Percentiles rank a stretch among this genome's conserved stretches.
Conservation (phyloP, 371 early-diverging fungal genomes). For the Batrachochytrium dendrobatidis region DNA sequence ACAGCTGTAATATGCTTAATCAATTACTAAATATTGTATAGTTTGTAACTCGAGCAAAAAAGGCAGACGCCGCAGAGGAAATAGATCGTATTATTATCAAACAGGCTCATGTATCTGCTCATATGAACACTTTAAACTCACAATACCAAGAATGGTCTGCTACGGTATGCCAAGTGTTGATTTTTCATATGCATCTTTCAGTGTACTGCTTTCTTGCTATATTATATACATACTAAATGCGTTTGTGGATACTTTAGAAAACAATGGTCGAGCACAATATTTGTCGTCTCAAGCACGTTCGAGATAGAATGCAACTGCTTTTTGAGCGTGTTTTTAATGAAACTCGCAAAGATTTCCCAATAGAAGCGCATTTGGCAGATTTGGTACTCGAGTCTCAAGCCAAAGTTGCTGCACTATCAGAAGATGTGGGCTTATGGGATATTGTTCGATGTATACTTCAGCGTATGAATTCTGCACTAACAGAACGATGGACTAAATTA, state of each 20-base stretch:
- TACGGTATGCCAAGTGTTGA: no score
- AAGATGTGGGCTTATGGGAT: neutral
- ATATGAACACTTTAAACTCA: neutral
- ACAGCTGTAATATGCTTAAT: no score
- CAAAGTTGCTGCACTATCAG: neutral
- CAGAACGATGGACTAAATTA: neutral
- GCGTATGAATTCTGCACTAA: neutral
- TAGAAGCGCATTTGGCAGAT: neutral
- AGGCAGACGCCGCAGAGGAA: neutral
- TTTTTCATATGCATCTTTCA: no score
- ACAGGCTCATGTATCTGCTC: neutral
- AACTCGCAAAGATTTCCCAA: neutral
- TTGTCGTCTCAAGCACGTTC: slow-evolving; percentile 5
- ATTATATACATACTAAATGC: no score
- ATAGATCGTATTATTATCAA: neutral
- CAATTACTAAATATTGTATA: no score
- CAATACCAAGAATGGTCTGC: neutral
- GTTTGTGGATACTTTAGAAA: neutral
- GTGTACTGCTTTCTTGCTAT: no score
- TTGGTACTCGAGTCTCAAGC: neutral
- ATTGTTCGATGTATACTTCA: neutral
- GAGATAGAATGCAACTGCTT: neutral
- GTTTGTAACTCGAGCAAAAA: neutral
- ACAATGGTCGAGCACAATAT: neutral
- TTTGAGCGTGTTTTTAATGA: slow-evolving; percentile 7